phyloP scores from a whole-genome alignment of 2,329 filamentous ascomycete species.

The Zarea fungicola region DNA sequence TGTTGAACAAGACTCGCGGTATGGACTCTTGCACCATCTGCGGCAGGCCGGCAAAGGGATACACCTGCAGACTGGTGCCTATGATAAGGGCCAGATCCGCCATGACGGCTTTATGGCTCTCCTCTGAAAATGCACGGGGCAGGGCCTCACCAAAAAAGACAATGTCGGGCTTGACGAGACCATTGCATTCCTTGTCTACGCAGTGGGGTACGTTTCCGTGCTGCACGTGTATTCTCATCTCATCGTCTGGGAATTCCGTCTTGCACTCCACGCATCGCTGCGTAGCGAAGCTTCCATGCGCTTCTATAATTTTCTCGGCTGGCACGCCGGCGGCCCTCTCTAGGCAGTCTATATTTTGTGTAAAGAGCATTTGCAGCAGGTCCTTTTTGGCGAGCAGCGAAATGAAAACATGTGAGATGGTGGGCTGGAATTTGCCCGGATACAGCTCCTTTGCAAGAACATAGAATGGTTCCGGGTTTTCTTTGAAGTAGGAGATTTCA shows the following conservation, averaged over 20 bases:
- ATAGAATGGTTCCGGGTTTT: constrained; percentile 87
- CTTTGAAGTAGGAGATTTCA: constrained; percentile 81
- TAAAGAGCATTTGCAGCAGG: constrained; percentile 80
- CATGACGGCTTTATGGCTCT: constrained; percentile 42
- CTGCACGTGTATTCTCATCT: constrained; percentile 67
- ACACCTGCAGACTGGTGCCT: constrained; percentile 82
- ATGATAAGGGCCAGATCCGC: constrained; percentile 80
- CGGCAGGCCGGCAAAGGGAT: constrained; percentile 83
- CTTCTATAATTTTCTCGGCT: constrained; percentile 76
- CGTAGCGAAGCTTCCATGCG: constrained; percentile 88
- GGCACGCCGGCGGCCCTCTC: constrained; percentile 85
- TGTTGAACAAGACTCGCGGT: constrained; percentile 82
- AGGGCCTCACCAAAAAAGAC: constrained; percentile 85
- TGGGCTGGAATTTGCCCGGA: constrained; percentile 83
- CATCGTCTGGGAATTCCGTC: constrained; percentile 61
- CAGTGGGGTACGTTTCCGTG: constrained; percentile 68
- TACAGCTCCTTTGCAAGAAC: constrained; percentile 87
- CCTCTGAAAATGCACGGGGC: constrained; percentile 31
- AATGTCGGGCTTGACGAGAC: constrained; percentile 88
- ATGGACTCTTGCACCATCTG: constrained; percentile 52
- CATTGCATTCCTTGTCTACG: constrained; percentile 54
- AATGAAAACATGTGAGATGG: constrained; percentile 86
- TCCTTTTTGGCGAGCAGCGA: constrained; percentile 73
- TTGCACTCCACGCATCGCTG: constrained; percentile 92
- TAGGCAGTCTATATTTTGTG: constrained; percentile 96